These are phyloP conservation scores for Scedosporium aurantiacum DNA, from an alignment of 2,329 filamentous ascomycete species.

Conservation along the genomic window DNA sequence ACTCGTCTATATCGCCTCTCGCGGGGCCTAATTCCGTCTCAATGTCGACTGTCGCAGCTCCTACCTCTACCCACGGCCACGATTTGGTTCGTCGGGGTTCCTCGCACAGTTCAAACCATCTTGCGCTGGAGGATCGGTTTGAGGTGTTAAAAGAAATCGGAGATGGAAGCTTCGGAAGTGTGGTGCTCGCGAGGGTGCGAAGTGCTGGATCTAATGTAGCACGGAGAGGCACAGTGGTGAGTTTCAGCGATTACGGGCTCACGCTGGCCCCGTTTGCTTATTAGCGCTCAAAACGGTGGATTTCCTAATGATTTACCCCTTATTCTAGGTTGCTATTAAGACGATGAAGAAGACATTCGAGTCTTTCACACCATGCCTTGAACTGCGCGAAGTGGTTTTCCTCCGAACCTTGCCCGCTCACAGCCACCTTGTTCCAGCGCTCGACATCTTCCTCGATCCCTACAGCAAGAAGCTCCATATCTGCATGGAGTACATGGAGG, in stretches of 20 bases:
- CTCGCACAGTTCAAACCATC: conserved; percentile 35
- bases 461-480: conserved; percentile 96
- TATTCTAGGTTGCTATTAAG: conserved; percentile 81
- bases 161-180: conserved; percentile 96
- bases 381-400: conserved; percentile 95
- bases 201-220: conserved; percentile 82
- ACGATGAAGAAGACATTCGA: conserved; percentile 99
- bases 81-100: conserved; percentile 61
- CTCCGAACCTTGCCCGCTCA: conserved; percentile 79
- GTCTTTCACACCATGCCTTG: conserved; percentile 77
- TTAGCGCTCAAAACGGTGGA: background rate
- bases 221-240: conserved; percentile 83
- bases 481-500: conserved; percentile 99
- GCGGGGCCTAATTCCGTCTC: conserved; percentile 4
- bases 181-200: conserved; percentile 81
- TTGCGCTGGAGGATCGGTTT: conserved; percentile 83
- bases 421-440: conserved; percentile 85
- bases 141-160: conserved; percentile 97
- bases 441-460: conserved; percentile 97
- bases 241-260: conserved; percentile 19
- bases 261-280: background rate
- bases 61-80: conserved; percentile 45
- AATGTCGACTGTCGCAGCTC: conserved; percentile 7
- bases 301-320: background rate
- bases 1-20: background rate